Conservation (phyloP, 495 filamentous ascomycete species). For the Chaetomidium leptoderma region DNA sequence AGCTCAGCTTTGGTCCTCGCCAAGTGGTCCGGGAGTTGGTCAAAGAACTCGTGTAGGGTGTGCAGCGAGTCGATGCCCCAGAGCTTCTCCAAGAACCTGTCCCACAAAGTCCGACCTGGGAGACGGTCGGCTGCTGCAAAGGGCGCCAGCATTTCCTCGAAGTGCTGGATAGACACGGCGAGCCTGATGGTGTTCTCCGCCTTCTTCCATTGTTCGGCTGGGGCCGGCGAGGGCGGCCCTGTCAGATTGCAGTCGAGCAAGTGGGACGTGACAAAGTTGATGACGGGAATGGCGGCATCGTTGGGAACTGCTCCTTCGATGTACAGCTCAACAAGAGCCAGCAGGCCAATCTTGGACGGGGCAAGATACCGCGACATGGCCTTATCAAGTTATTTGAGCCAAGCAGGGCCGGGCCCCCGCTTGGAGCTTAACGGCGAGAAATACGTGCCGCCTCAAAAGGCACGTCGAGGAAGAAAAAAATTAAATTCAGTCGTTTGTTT, state of each 20-base stretch:
- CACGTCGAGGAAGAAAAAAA: not conserved
- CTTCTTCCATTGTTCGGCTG: conserved; percentile 35
- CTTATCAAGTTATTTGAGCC: not conserved
- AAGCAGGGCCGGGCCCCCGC: not conserved
- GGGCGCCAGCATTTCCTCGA: conserved; percentile 58
- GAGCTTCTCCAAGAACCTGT: conserved; percentile 74
- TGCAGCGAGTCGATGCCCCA: conserved; percentile 82
- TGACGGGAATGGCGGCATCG: conserved; percentile 68
- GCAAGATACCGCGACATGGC: conserved; percentile 77
- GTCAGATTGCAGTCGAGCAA: conserved; percentile 49
- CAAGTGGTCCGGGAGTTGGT: conserved; percentile 51
- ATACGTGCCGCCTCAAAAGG: not conserved
- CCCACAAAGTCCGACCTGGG: conserved; percentile 78
- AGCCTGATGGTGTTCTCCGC: conserved; percentile 46
- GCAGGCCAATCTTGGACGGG: conserved; percentile 75
- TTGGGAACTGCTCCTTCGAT: conserved; percentile 69
- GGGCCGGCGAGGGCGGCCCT: conserved; percentile 11
- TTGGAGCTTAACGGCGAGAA: not conserved
- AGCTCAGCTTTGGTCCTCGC: conserved; percentile 58
- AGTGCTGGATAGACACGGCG: conserved; percentile 58
- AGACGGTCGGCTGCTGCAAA: conserved; percentile 57
- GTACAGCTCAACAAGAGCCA: conserved; percentile 78
- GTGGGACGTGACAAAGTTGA: conserved; percentile 78
- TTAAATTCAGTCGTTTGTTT: not conserved
- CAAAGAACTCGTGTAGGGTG: conserved; percentile 69